Base-by-base conservation (phyloP, 352 stramenopile genomes). In the Phytophthora citricola region DNA sequence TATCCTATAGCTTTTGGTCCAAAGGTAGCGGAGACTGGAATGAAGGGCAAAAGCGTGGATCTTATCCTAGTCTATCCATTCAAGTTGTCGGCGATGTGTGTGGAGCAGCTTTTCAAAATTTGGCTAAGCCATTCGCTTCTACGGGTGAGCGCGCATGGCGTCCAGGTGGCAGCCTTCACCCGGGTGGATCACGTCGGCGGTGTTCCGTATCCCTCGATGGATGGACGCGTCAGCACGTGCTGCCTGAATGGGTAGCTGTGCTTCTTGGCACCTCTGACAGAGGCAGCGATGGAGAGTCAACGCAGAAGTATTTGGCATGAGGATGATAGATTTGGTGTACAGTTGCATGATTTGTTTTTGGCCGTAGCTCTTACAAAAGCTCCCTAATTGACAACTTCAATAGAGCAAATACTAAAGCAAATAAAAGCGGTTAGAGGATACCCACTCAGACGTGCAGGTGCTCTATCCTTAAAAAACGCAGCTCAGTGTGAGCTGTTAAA, bases 61-160 rank as follows among this genome's bases (percentile, higher is more conserved):
- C 53, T 61, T 61, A 61, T 61, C 17, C n/a, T 32, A 15, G 53
- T 27, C 40, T 61, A 61, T 61, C 40, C 53, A 55, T 27, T 24
- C 49, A 36, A 57, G 49, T 57, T 57, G 34, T 17, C 20, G 49
- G 11, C 29, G 29, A 20, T 15, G 44, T 51, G 41, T 29, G 44
- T 51, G 44, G 48, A 34, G 41, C n/a, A n/a, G 11, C 20, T 31
- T n/a, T 5, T 43, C 8, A 14, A 46, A 46, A 36, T 17, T 46
- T 46, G 34, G 6, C 14, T 53, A 40, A 17, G 15, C 4, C 20
- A 46, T 57, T 57, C 14, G 49, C 34, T 57, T 57, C 51, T 48
- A 58, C 15, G 10, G 34, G 36, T 39, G 17, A 46, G 14, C 6
- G 20, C 17, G 29, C 29, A 12, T 38, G 34, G 12, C 34, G 49